Percentiles rank a stretch among this genome's conserved stretches.
These are phyloP conservation scores for Kalaharituber pfeilii DNA, from an alignment of 2,329 filamentous ascomycete species.

Conservation along the genomic window DNA sequence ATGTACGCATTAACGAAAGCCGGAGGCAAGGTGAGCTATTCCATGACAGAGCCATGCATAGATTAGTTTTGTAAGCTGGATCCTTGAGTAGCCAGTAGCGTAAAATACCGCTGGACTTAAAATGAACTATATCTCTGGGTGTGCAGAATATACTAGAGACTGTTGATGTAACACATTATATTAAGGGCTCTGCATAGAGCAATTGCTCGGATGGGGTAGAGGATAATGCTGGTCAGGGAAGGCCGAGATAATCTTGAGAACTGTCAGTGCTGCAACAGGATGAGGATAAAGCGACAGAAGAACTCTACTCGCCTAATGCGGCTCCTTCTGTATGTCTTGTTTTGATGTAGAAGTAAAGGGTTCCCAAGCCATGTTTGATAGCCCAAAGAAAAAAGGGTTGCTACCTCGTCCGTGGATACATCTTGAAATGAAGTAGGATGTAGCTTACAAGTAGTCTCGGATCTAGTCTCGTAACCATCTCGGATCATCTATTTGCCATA, in stretches of 20 bases:
- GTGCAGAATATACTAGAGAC: not conserved
- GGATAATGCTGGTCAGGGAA: not conserved
- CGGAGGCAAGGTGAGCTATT: slow-evolving; percentile 59
- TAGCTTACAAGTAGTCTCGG: too few species aligned
- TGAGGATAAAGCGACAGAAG: too few species aligned
- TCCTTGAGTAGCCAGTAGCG: not conserved
- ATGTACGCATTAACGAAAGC: slow-evolving; percentile 91
- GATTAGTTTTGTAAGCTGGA: not conserved
- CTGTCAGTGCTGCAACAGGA: too few species aligned
- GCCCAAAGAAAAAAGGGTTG: not conserved
- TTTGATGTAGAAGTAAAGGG: not conserved
- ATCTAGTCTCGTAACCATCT: too few species aligned
- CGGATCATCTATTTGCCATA: too few species aligned
- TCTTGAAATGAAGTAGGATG: too few species aligned
- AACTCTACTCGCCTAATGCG: not conserved
- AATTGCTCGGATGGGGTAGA: not conserved
- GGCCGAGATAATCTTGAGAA: not conserved
- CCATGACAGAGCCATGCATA: not conserved
- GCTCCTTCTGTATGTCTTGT: not conserved
- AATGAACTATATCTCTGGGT: not conserved
- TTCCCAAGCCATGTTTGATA: slow-evolving; percentile 5
- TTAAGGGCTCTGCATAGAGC: not conserved
- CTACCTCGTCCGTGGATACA: too few species aligned
- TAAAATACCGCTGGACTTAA: not conserved
- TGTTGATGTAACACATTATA: not conserved